Evolutionary conservation across 352 stramenopile genomes (phyloP).

Genomic region (Globisporangium polare): DNA sequence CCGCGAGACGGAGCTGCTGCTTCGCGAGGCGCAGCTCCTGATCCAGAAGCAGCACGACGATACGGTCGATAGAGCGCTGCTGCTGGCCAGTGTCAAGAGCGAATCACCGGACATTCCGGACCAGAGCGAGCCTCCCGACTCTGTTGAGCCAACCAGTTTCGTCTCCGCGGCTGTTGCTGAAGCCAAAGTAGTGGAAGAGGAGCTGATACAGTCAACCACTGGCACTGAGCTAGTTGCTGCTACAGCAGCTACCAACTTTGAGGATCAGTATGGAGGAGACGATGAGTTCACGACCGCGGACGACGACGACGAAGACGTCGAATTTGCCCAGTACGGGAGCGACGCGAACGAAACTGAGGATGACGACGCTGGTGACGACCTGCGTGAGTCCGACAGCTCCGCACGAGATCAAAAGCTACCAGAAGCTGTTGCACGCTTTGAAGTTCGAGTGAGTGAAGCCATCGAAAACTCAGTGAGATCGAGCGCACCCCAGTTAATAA

Average conservation of each 20-base stretch:
- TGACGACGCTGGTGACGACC: background rate
- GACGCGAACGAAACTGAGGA: conserved; percentile 1
- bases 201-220: background rate
- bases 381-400: background rate
- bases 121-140: background rate
- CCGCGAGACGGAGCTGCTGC: conserved; percentile 32
- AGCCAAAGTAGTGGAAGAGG: background rate
- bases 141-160: background rate
- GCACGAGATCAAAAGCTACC: background rate
- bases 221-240: background rate
- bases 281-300: conserved; percentile 13
- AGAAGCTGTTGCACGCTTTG: too few relatives aligned
- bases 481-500: background rate
- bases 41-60: conserved; percentile 21
- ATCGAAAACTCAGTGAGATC: background rate
- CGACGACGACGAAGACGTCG: background rate
- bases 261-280: conserved; percentile 16
- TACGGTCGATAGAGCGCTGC: background rate
- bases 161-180: background rate
- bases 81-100: background rate
- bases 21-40: conserved; percentile 35
- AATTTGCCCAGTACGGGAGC: conserved; percentile 6
- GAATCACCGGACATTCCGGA: background rate
- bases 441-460: too few relatives aligned
- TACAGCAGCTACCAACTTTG: background rate